Base-by-base conservation (phyloP, 2,329 filamentous ascomycete genomes). In the Lachnellula cervina region DNA sequence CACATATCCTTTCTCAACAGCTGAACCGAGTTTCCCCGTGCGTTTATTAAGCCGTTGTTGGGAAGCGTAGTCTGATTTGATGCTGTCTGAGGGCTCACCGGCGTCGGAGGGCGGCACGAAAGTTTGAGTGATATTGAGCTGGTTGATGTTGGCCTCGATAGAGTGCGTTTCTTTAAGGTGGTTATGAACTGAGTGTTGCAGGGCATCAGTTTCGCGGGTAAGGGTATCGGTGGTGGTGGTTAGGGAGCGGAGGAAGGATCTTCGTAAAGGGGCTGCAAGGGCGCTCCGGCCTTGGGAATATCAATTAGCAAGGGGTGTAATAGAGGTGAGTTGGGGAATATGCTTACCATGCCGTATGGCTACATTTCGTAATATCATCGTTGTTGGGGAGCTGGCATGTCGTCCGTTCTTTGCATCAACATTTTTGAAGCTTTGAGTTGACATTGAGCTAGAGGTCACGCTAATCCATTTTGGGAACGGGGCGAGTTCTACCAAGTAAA, bases 341-440 rank as follows among this genome's bases (percentile, higher is more conserved):
- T 40, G 64, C 76, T 66, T 72, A 83, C 81, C 76, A 69, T 81
- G 74, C 78, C 80, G 80, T 69, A 77, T 71, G 52, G 74, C 74
- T 62, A 75, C 71, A 68, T 76, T 82, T 74, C 80, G 77, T 62
- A 81, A 65, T 66, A 83, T 81, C 81, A 84, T 84, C 62, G 67
- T 71, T 70, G 68, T 60, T 65, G 50, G 32, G 34, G 44, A 54
- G 34, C 23, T 51, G 38, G 40, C 28, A 23, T 58, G 54, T 62
- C 19, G 59, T 61, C 40, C 53, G 52, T 47, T 53, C n/a, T 47
- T 40, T 46, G 37, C 51, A 44, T 23, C 48, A 62, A 62, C 57
- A 64, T 66, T 69, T 69, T 65, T 58, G 64, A 62, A 51, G 55
- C 59, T 57, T 53, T 37, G 49, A 44, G 43, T 38, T 34, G 51